phyloP scores from a whole-genome alignment of 306 rosid genomes.

The Castanopsis chinensis region DNA sequence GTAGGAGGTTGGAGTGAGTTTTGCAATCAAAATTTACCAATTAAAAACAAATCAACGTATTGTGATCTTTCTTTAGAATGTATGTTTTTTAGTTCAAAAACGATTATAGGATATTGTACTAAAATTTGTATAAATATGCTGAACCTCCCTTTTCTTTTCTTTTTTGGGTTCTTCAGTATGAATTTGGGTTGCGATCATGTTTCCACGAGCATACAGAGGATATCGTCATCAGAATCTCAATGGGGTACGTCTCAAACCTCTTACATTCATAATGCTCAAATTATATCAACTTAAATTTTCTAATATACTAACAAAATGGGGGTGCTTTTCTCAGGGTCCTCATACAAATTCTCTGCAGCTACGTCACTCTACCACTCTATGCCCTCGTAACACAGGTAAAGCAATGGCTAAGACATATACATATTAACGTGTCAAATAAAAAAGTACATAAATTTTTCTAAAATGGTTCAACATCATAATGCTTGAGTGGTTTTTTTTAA shows the following conservation, averaged over 20 bases:
- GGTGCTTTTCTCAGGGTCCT: slow-evolving; percentile 43
- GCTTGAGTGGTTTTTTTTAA: too few species aligned
- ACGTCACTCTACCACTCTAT: slow-evolving; percentile 85
- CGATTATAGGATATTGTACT: too few species aligned
- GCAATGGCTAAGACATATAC: too few species aligned
- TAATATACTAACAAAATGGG: not conserved
- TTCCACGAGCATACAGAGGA: slow-evolving; percentile 59
- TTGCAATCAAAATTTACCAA: too few species aligned
- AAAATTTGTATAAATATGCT: not conserved
- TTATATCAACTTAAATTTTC: not conserved
- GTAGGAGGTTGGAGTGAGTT: too few species aligned
- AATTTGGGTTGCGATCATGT: slow-evolving; percentile 65
- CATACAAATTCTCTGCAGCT: slow-evolving; percentile 81
- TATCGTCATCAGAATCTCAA: slow-evolving; percentile 61
- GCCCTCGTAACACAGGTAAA: slow-evolving; percentile 91
- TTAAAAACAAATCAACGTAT: too few species aligned
- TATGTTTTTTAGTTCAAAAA: too few species aligned
- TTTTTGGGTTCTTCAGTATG: slow-evolving; percentile 38
- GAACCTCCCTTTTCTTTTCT: not conserved
- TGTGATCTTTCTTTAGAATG: too few species aligned
- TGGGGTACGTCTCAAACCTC: slow-evolving; percentile 58
- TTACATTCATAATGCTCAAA: not conserved
- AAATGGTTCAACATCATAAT: not conserved
- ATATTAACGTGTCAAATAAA: too few species aligned
- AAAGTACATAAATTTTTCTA: not conserved